Evolutionary conservation across 371 early-diverging fungal species (phyloP), one percentile per base, ranked within the genome.

Genomic region (Mucor indicus): DNA sequence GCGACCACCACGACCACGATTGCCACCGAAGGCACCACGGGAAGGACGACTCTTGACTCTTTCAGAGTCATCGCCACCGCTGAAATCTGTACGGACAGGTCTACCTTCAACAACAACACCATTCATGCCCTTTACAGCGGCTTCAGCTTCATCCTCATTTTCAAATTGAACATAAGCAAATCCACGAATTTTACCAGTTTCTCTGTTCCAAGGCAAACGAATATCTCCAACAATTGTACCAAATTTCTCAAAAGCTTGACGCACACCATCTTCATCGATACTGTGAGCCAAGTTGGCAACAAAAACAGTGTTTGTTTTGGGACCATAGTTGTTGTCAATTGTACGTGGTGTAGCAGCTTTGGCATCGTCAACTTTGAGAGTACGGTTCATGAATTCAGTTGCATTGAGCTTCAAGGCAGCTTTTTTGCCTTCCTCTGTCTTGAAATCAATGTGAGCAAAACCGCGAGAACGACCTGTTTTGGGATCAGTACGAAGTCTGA

Each of bases 221-320:
- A 84, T 62, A n/a, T 62, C 63, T 17, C 74, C 69, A 25, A 71
- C 86, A 53, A 98, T 85, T 48, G 90, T 86, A 44, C 98, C 97
- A 60, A 80, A 84, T 60, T 85, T 84, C 11, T 87, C 83, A 62
- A 97, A 98, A 13, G 92, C 75, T 56, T 85, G 84, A 61, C 88
- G 80, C 20, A 98, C 59, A 54, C 88, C 87, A 68, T 95, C 92
- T 67, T 98, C 97, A 17, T 86, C 87, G 8, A 91, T 87, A 60
- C 77, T 86, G 61, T 92, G 94, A 22, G 90, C 85, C 51, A 98
- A 72, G 77, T 96, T 98, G 42, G 97, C 98, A 37, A 95, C 75
- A 50, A 95, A 98, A 8, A 96, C 82, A 20, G 97, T 96, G 31
- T 79, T 63, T 13, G 73, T 60, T 38, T 69, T 74, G 42, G 68